A percentile compares a stretch with the other conserved stretches of the same genome.
Evolutionary conservation across 495 filamentous ascomycete species (phyloP).

Genomic region (Aspergillus hancockii): DNA sequence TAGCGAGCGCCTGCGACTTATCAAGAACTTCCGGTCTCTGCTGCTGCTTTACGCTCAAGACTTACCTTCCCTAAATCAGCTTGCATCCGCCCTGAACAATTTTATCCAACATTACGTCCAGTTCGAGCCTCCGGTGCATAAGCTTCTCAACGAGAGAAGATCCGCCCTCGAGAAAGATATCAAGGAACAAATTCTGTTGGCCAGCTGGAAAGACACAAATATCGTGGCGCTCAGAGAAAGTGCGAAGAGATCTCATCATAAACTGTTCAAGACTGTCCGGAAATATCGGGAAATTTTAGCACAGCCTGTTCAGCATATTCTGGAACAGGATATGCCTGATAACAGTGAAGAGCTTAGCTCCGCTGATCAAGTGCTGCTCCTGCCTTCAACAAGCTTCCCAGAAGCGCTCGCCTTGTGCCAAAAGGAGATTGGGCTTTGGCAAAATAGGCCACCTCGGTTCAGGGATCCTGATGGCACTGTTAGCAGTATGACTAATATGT

Average conservation of each 20-base stretch:
- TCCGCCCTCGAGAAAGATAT: slow-evolving; percentile 76
- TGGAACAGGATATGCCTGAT: slow-evolving; percentile 68
- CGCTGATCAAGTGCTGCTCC: slow-evolving; percentile 19
- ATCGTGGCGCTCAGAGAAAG: slow-evolving; percentile 85
- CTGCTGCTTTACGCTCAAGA: slow-evolving; percentile 54
- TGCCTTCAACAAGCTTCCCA: slow-evolving; percentile 28
- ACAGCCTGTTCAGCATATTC: slow-evolving; percentile 65
- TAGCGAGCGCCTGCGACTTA: slow-evolving; percentile 64
- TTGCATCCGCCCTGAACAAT: slow-evolving; percentile 65
- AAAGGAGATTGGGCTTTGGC: slow-evolving; percentile 54
- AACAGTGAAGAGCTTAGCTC: slow-evolving; percentile 24
- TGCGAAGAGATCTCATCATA: slow-evolving; percentile 84
- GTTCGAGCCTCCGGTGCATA: slow-evolving; percentile 63
- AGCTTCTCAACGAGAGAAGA: slow-evolving; percentile 63
- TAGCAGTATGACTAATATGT: slow-evolving; percentile 59
- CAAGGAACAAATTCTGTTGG: slow-evolving; percentile 81
- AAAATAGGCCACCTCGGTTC: slow-evolving; percentile 64
- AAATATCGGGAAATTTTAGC: slow-evolving; percentile 79
- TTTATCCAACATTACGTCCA: slow-evolving; percentile 71
- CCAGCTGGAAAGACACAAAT: slow-evolving; percentile 96
- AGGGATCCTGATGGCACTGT: slow-evolving; percentile 66
- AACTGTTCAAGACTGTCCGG: slow-evolving; percentile 85
- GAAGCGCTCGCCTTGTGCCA: slow-evolving; percentile 57
- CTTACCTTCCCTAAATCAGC: slow-evolving; percentile 50
- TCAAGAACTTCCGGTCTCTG: slow-evolving; percentile 65